phyloP scores from a whole-genome alignment of 441 rosid genomes.

The Arabidopsis hybrid region DNA sequence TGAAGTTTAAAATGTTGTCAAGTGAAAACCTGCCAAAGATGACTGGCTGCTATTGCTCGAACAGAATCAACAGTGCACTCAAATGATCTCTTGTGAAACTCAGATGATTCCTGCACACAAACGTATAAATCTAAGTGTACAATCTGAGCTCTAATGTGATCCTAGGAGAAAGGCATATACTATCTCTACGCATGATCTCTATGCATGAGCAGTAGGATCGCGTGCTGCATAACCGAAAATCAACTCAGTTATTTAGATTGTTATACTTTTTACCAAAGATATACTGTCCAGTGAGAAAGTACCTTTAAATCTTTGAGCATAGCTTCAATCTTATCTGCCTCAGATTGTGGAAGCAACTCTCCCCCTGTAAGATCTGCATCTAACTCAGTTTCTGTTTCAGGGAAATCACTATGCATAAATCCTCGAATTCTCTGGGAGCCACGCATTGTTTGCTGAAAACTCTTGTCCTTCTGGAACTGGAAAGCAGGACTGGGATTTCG shows the following conservation, averaged over 20 bases:
- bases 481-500: slow-evolving; percentile 86
- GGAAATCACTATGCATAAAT: slow-evolving; percentile 56
- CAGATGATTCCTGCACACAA: slow-evolving; percentile 78
- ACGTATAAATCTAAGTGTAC: slow-evolving; percentile 15
- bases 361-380: slow-evolving; percentile 65
- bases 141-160: slow-evolving; percentile 21
- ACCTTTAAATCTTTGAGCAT: slow-evolving; percentile 96
- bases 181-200: background rate
- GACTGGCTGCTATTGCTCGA: slow-evolving; percentile 95
- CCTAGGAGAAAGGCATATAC: slow-evolving; percentile 21
- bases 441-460: slow-evolving; percentile 61
- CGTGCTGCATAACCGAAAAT: slow-evolving; percentile 14
- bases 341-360: slow-evolving; percentile 91
- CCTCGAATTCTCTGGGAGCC: slow-evolving; percentile 67
- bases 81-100: slow-evolving; percentile 94
- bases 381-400: slow-evolving; percentile 61
- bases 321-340: slow-evolving; percentile 93
- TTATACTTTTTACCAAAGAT: slow-evolving; percentile 2
- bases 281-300: slow-evolving; percentile 21
- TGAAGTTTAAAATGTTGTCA: slow-evolving; percentile 19
- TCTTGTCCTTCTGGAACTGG: slow-evolving; percentile 62
- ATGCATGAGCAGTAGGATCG: background rate
- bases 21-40: slow-evolving; percentile 96
- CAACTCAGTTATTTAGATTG: slow-evolving; percentile 21
- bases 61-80: slow-evolving; percentile 87